These are phyloP conservation scores for Pestalotiopsis sp. DNA, from an alignment of 2,329 filamentous ascomycete species.

Conservation along the genomic window DNA sequence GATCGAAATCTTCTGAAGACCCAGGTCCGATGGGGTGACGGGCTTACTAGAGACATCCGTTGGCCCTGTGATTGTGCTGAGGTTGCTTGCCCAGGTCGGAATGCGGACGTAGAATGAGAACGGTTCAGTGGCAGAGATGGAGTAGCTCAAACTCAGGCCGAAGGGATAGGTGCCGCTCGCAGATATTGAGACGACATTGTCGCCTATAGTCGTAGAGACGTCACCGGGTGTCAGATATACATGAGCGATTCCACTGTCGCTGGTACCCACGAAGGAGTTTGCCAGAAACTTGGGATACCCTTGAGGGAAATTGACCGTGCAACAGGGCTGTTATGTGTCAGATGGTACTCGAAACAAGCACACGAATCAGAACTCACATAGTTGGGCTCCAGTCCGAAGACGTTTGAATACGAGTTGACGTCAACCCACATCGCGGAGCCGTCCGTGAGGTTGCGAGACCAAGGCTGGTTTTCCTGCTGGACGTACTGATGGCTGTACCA, in stretches of 20 bases:
- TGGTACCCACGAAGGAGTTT: constrained; percentile 46
- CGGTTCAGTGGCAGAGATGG: constrained; percentile 28
- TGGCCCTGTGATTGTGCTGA: constrained; percentile 22
- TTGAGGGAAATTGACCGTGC: constrained; percentile 60
- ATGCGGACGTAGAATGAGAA: constrained; percentile 36
- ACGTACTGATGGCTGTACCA: constrained; percentile 61
- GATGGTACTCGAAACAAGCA: not conserved
- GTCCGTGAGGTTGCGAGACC: constrained; percentile 41
- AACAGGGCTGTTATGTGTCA: constrained; percentile 43
- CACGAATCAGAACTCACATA: constrained; percentile 29
- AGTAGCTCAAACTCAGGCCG: constrained; percentile 31
- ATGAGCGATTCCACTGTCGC: constrained; percentile 53
- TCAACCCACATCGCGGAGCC: constrained; percentile 43
- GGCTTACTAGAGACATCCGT: constrained; percentile 21
- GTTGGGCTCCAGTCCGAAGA: constrained; percentile 54
- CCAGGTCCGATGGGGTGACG: constrained; percentile 9
- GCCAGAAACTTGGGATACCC: constrained; percentile 58
- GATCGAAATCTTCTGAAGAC: constrained; percentile 27
- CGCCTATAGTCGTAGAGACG: constrained; percentile 39
- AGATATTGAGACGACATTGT: constrained; percentile 39
- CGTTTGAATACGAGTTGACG: constrained; percentile 44
- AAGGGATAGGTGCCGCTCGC: constrained; percentile 51
- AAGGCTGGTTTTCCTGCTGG: constrained; percentile 55
- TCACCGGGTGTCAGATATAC: constrained; percentile 49
- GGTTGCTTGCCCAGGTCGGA: constrained; percentile 29